Base-by-base conservation (phyloP, 2,329 filamentous ascomycete species). In the Beauveria asiatica region DNA sequence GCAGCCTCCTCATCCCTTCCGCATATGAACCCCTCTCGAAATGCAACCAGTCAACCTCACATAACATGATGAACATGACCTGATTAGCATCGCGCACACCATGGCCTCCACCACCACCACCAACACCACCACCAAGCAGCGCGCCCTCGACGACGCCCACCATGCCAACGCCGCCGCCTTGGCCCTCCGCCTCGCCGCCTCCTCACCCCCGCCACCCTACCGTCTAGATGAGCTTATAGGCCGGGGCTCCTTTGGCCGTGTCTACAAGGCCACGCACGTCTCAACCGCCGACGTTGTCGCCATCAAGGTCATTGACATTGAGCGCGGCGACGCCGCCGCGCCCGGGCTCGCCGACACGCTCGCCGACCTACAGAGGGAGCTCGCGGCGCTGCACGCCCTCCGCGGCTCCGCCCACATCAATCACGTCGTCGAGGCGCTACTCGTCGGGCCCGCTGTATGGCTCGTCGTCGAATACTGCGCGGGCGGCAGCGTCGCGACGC, bases 251-350 rank as follows among this genome's bases (percentile, higher is more conserved):
- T 88, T 84, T 67, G 85, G 85, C 8, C 79, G 84, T 39, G 85
- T 88, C 7, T 88, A 86, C 70, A 87, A 86, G 70, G 83, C 75
- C 25, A 37, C 33, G 33, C 33, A 37, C 13, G 70, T 66, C 25
- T 68, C 72, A 30, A 50, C 68, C 27, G 11, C 49, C 27, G 66
- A 77, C 61, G 70, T 87, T 19, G 85, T 88, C 13, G 85, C 86
- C 6, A 80, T 89, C 64, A 89, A 91, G 73, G 89, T 90, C 64
- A 87, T 90, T 68, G 86, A 90, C 69, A 86, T 90, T 45, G 88
- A 91, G 68, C 85, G 86, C 66, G 80, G 81, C 61, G 88, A 90
- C 69, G 81, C 76, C 5, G 73, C 83, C 30, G 80, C 86, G 65
- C 81, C 82, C 1, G 53, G 51, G 16, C 70, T 78, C 17, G 75